Base-by-base conservation (phyloP, 345 rosid species). In the Lepidium africanum region DNA sequence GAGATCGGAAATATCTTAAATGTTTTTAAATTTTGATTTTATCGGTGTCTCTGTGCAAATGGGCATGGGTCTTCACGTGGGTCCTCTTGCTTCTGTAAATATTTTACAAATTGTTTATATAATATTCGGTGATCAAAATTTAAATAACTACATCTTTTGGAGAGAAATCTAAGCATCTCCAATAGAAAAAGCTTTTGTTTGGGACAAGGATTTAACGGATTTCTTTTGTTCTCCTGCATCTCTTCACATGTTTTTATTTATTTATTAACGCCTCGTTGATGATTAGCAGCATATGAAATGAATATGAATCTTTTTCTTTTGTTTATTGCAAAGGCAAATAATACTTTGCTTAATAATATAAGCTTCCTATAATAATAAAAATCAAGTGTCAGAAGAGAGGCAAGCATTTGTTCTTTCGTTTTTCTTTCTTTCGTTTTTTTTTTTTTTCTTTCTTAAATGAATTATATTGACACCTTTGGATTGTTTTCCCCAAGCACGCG, bases 11-110 rank as follows among this genome's bases (percentile, higher is more conserved):
- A 73, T 60, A 61, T 67, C 73, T 74, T 7, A 30, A 67, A 38
- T 38, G 36, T 51, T 8, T 65, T 69, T 58, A 1, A 1, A 1
- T 21, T 21, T 21, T 21, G 23, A 21, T 66, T 58, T 50, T 42
- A 65, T 64, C 37, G 27, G 63, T 57, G 71, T 64, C 69, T 52
- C 57, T 52, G 39, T 53, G 73, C 73, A 45, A 68, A 30, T 74
- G 78, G 78, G 69, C 12, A 63, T 61, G 58, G 64, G 15, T 40
- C 7, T 43, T 75, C 78, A 75, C 78, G 78, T 75, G 78, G 78
- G 74, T 75, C 78, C 78, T 62, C 63, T 53, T 52, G 0, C 49
- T 60, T 59, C 13, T 67, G 32, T 73, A 10, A 27, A 50, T 65
- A 15, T 12, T 23, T 66, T 25, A 45, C 69, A 72, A 27, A 6